Evolutionary conservation across 768 basidiomycete genomes (phyloP).

Genomic region (Mrakia blollopis): DNA sequence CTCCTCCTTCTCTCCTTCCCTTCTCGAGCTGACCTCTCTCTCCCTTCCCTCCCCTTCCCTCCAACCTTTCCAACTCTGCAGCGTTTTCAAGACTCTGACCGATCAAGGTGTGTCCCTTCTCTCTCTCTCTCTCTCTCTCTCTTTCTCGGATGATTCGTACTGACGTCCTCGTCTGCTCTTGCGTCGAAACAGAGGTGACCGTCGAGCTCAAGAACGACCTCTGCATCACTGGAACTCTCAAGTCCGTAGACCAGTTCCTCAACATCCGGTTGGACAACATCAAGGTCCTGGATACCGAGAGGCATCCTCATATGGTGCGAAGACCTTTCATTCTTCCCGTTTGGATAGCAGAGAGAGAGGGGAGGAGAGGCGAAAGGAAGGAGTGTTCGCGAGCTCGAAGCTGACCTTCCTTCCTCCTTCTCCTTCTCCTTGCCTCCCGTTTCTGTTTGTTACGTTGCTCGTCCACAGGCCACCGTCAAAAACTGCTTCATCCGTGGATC

Average conservation of each 20-base stretch:
- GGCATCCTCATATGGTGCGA: conserved; percentile 92
- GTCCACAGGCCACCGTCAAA: conserved; percentile 96
- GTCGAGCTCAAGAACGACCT: conserved; percentile 99
- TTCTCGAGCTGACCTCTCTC: background rate
- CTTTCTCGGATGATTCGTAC: background rate
- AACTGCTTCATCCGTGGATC: conserved; percentile 99
- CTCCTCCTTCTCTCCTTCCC: background rate
- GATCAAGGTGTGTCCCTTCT: conserved; percentile 68
- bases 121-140: background rate
- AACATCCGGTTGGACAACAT: conserved; percentile 96
- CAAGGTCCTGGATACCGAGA: conserved; percentile 79
- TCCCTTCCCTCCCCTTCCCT: background rate
- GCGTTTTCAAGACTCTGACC: conserved; percentile 97
- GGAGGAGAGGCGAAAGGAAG: background rate
- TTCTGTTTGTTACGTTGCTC: background rate
- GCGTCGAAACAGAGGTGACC: conserved; percentile 24
- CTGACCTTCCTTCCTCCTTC: conserved; percentile 1
- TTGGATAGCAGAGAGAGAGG: background rate
- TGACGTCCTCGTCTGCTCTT: background rate
- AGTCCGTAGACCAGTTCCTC: conserved; percentile 94
- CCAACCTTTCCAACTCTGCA: no score
- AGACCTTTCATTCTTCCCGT: conserved; percentile 34
- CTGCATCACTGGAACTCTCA: conserved; percentile 87
- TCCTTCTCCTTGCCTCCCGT: background rate
- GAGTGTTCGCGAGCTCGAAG: background rate